Base-by-base conservation (phyloP, 2,329 filamentous ascomycete genomes). In the Neonectria magnoliae region DNA sequence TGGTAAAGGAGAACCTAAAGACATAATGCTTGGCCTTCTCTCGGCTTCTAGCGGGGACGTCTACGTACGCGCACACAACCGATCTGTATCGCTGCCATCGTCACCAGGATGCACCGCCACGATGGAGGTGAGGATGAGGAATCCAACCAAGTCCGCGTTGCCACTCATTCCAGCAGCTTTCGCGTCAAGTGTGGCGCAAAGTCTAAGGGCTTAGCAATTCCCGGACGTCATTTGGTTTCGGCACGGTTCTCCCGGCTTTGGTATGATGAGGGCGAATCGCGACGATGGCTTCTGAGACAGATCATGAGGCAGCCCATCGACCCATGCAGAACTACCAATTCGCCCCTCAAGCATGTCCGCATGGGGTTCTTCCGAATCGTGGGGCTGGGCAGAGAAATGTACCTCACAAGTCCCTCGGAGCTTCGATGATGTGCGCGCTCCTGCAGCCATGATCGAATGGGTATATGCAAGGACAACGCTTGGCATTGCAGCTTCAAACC, bases 111-210 rank as follows among this genome's bases (percentile, higher is more conserved):
- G 54, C 54, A 57, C 54, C 54, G 54, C 54, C 54, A 57, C 54
- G 13, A 42, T 22, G 9, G 38, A 31, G 9, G 29, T 11, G 48
- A 51, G 29, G n/a, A 61, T 47, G 51, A 44, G 41, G 50, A 60
- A 60, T 53, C 57, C 38, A 42, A n/a, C 8, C 8, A 10, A 16
- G 38, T 11, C n/a, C 38, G n/a, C n/a, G 42, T 18, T 9, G 18
- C 33, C 44, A 31, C 13, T 14, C 36, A 50, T 33, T 51, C 25
- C 25, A 25, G 25, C 6, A 25, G 51, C 51, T 51, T 36, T 60
- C 56, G 61, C 61, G 61, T 55, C 56, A 9, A 38, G 55, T 64
- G 56, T 64, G 61, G 61, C 61, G 61, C 61, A 64, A 55, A 36
- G 36, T 3, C 8, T 8, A 31, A 14, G 22, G 44, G 27, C n/a